Base-by-base conservation (phyloP, 257 asterid genomes). In the Oldenlandia corymbosa region DNA sequence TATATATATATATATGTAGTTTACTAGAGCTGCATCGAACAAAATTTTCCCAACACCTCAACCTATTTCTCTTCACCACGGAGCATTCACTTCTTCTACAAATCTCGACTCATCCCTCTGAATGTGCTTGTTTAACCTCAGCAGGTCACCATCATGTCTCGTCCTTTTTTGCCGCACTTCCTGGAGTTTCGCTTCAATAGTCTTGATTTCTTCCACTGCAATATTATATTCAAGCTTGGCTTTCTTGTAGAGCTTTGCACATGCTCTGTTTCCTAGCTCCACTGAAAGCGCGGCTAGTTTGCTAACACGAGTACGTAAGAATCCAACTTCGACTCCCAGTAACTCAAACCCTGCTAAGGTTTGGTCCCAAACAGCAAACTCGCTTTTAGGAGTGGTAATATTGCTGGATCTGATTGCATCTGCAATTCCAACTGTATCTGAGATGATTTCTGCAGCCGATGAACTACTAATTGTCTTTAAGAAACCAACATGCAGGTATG, bases 291-390 rank as follows among this genome's bases (percentile, higher is more conserved):
- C 6, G 13, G 51, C 10, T 42, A 60, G 54, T 42, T 43, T 60
- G 39, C 36, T 13, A 42, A 60, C 24, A 17, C 66, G 54, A 60
- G 28, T 20, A 31, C 54, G 66, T 43, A 60, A 27, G 43, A 60
- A 60, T 47, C 66, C 41, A 28, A 60, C 66, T 60, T 60, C 41
- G 8, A 60, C 7, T 10, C 66, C 66, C 41, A 43, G 66, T 2
- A 16, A 5, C 27, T 60, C 54, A n/a, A 60, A 60, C 23, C 54
- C 66, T 42, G 36, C 39, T 43, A 60, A 43, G 21, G 54, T 43
- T 54, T 60, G 42, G 66, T 60, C 66, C 54, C 54, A 60, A 17
- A 43, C 54, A 16, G 39, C 66, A 43, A 60, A 60, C 14, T 60
- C 66, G 13, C 37, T 47, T 7, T 8, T 28, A 4, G 54, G 16